A percentile compares a stretch with the other conserved stretches of the same genome.
Evolutionary conservation across 805 yeast species (phyloP).

Genomic region (Blastobotrys muscicola): DNA sequence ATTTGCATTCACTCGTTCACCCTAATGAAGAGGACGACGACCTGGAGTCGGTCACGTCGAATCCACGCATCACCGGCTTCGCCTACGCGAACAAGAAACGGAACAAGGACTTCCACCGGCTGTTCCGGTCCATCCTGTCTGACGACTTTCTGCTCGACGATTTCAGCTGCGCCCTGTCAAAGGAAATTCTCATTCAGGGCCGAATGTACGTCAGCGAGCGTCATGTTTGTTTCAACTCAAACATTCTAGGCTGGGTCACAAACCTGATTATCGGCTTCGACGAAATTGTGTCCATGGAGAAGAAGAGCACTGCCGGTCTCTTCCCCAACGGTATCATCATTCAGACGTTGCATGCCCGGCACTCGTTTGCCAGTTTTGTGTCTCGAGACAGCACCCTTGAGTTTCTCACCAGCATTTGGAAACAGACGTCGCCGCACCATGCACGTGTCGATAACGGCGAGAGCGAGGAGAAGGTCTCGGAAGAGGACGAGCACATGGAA

Average conservation of each 20-base stretch:
- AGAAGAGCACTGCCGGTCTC: conserved; percentile 75
- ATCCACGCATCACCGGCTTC: conserved; percentile 13
- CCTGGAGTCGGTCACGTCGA: too few species aligned
- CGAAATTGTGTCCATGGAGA: conserved; percentile 67
- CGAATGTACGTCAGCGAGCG: conserved; percentile 70
- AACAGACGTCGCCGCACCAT: conserved; percentile 29
- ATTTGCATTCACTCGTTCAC: too few species aligned
- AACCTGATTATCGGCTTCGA: conserved; percentile 60
- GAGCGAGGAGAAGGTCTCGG: neutral
- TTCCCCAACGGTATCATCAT: conserved; percentile 83
- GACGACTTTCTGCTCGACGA: conserved; percentile 75
- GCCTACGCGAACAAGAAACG: conserved; percentile 32
- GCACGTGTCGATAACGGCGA: conserved; percentile 6
- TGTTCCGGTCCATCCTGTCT: conserved; percentile 58
- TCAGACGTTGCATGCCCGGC: conserved; percentile 52
- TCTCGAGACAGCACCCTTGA: conserved; percentile 71
- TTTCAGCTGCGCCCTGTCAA: conserved; percentile 79
- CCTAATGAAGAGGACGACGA: too few species aligned
- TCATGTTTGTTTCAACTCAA: conserved; percentile 77
- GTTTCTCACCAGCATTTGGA: conserved; percentile 64
- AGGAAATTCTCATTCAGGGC: conserved; percentile 84
- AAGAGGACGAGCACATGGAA: neutral
- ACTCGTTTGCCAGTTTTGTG: conserved; percentile 79
- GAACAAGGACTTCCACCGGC: conserved; percentile 65
- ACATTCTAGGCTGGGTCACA: conserved; percentile 85